A percentile compares a stretch with the other conserved stretches of the same genome.
These are phyloP conservation scores for Arthrobotrys pseudoclavata DNA, from an alignment of 2,329 filamentous ascomycete genomes.

Conservation along the genomic window DNA sequence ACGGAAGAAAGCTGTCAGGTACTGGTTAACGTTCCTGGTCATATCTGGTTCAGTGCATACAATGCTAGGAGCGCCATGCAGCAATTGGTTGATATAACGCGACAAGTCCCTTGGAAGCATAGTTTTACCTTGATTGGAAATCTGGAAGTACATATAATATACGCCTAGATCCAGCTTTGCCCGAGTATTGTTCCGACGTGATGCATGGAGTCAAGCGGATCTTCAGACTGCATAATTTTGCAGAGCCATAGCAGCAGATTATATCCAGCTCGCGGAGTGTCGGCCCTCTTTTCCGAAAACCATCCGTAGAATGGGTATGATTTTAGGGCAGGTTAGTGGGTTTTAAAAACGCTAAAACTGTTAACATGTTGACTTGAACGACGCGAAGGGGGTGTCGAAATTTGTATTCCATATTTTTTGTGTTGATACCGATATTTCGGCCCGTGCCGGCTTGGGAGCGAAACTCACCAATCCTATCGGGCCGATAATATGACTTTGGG, in stretches of 20 bases:
- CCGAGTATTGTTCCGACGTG: conserved; percentile 46
- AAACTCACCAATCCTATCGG: not conserved
- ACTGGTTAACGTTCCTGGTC: conserved; percentile 2
- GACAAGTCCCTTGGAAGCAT: not conserved
- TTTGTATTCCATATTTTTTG: not conserved
- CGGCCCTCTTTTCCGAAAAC: conserved; percentile 24
- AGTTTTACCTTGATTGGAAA: not conserved
- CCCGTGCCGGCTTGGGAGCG: not conserved
- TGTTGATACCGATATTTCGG: conserved; percentile 10
- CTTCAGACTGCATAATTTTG: conserved; percentile 22
- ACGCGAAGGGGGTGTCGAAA: no score
- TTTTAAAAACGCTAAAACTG: not conserved
- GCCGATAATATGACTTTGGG: not conserved
- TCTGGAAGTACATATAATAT: not conserved
- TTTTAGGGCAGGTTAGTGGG: not conserved
- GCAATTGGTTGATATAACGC: conserved; percentile 9
- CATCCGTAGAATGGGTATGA: not conserved
- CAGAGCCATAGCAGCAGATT: not conserved
- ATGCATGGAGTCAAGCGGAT: conserved; percentile 16
- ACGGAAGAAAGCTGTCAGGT: not conserved
- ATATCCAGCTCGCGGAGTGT: conserved; percentile 19
- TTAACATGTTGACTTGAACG: not conserved
- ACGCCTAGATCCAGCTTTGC: not conserved
- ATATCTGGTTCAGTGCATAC: not conserved
- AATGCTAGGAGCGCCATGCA: not conserved